phyloP scores from a whole-genome alignment of 2,329 filamentous ascomycete genomes.

The Metarhizium guizhouense region DNA sequence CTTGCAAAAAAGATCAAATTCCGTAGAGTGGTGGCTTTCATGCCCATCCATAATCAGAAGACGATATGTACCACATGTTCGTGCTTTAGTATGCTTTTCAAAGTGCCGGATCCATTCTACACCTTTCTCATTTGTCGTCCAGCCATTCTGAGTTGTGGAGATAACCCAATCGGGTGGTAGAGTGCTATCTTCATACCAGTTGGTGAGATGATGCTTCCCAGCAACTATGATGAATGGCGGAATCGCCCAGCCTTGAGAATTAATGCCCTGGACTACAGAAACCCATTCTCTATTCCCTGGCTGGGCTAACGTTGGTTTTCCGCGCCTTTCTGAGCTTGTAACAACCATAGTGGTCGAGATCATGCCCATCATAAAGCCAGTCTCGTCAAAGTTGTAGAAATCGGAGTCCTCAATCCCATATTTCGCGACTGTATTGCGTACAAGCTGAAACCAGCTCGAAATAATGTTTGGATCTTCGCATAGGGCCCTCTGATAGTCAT shows the following conservation, averaged over 20 bases:
- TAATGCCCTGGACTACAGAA: slow-evolving; percentile 11
- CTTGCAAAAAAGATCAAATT: too few relatives aligned
- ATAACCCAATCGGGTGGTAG: neutral
- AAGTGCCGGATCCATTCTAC: neutral
- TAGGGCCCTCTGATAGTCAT: too few relatives aligned
- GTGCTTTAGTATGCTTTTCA: neutral
- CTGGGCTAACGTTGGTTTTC: slow-evolving; percentile 12
- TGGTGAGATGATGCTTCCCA: neutral
- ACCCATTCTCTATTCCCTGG: slow-evolving; percentile 19
- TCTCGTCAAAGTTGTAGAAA: too few relatives aligned
- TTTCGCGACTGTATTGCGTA: too few relatives aligned
- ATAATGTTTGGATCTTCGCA: too few relatives aligned
- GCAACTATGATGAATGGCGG: neutral
- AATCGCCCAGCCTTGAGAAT: slow-evolving; percentile 1
- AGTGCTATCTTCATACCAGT: neutral
- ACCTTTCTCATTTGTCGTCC: neutral
- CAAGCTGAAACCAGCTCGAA: too few relatives aligned
- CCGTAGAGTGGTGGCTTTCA: too few relatives aligned
- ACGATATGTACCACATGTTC: neutral
- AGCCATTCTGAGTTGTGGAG: neutral
- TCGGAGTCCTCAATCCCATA: too few relatives aligned
- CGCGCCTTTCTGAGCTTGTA: slow-evolving; percentile 13
- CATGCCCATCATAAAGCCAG: too few relatives aligned
- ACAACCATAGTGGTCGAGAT: too few relatives aligned
- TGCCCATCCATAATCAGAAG: neutral